Evolutionary conservation across 108 stramenopile species (phyloP), one percentile per base, ranked within the genome.

Genomic region (Nitzschia sp.): DNA sequence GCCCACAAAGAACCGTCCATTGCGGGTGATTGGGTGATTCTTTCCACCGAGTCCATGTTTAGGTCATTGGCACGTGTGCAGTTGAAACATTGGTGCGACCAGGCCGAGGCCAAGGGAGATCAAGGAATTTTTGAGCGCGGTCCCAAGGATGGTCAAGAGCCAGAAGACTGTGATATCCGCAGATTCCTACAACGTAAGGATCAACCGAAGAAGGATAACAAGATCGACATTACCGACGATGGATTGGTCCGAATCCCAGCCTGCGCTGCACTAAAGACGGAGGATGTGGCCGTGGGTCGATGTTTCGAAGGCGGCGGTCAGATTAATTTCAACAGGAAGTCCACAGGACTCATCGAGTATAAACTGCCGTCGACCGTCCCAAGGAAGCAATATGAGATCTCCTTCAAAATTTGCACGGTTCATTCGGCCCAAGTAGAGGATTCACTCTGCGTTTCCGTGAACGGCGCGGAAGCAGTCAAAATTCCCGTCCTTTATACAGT

Each of bases 111-210:
- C 4, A 51, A 19, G 17, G 21, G 21, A 19, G 49, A 19, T 19
- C 49, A 17, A 19, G 49, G 49, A 4, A 19, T 9, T 19, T 51
- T n/a, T 51, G n/a, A 19, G 21, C 49, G 49, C 21, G 49, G n/a
- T 51, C 49, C 49, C 11, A 17, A 51, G 21, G 4, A 17, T 21
- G 49, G 49, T 5, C 18, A 51, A 23, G n/a, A 51, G 8, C 49
- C 49, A 5, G 49, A 51, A 51, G 49, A 51, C 49, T 51, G 49
- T 23, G n/a, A 8, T 4, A 51, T 51, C 21, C 49, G 49, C 21
- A 17, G 17, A 9, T 51, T 21, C n/a, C 5, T 51, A 5, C 4
- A 8, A 8, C 49, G 49, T 19, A 51, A 17, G 4, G 49, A 51
- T 19, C 11, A 51, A 17, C 49, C 49, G 4, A 23, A 4, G 4